phyloP scores from a whole-genome alignment of 2,329 filamentous ascomycete genomes.

The Calonectria hawksworthii region DNA sequence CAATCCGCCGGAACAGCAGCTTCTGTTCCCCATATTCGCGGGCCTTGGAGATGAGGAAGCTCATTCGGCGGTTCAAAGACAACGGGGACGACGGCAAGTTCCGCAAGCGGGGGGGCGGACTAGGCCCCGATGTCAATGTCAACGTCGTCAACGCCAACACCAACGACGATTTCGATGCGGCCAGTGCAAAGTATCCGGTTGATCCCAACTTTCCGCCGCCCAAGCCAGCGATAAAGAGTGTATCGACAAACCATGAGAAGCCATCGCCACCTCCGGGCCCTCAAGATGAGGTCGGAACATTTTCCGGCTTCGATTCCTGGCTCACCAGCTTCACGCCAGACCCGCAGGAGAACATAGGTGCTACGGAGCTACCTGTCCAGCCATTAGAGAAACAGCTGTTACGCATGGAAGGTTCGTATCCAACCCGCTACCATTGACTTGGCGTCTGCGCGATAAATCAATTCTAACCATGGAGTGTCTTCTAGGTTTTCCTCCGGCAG shows the following conservation, averaged over 20 bases:
- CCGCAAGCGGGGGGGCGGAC: background rate
- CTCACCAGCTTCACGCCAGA: constrained; percentile 11
- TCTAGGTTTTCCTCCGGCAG: constrained; percentile 1
- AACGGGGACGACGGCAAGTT: background rate
- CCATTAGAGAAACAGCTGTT: background rate
- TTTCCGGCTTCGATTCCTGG: constrained; percentile 9
- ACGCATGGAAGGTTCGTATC: constrained; percentile 4
- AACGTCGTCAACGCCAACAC: background rate
- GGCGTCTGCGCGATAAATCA: background rate
- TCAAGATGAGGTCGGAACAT: constrained; percentile 4
- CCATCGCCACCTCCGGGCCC: background rate
- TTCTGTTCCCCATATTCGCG: background rate
- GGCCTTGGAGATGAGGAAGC: background rate
- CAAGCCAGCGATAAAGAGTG: background rate
- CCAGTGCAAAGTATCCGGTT: constrained; percentile 4
- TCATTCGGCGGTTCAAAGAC: background rate
- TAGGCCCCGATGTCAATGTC: background rate
- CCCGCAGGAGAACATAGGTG: background rate
- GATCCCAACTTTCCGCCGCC: background rate
- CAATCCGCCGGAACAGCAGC: background rate
- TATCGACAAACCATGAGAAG: background rate
- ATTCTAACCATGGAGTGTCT: background rate
- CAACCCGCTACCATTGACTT: background rate
- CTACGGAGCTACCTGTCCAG: background rate
- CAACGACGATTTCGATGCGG: background rate